Conservation (phyloP, 306 rosid species). For the Gastrolobium bilobum region DNA sequence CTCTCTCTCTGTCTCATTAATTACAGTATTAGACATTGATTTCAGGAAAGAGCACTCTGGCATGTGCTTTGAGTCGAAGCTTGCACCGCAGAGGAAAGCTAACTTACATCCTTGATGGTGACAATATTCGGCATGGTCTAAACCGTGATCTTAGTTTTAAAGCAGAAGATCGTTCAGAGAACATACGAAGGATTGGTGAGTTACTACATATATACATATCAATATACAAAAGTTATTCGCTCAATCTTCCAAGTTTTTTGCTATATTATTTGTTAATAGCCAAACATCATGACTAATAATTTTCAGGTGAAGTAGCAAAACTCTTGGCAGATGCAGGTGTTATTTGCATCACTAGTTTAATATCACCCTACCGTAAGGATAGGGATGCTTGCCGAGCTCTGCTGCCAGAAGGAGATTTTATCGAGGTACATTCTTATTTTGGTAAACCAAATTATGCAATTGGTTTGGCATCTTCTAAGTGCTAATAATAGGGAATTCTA, state of each 20-base stretch:
- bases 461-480: slow-evolving; percentile 36
- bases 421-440: slow-evolving; percentile 68
- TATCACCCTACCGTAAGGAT: slow-evolving; percentile 87
- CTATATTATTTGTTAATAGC: slow-evolving; percentile 19
- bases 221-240: slow-evolving; percentile 8
- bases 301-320: slow-evolving; percentile 91
- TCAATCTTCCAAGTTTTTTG: slow-evolving; percentile 2
- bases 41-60: slow-evolving; percentile 93
- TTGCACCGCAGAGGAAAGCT: slow-evolving; percentile 82
- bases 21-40: slow-evolving; percentile 41
- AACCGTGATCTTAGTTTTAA: slow-evolving; percentile 86
- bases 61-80: slow-evolving; percentile 84
- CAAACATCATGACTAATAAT: slow-evolving; percentile 38
- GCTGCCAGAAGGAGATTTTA: slow-evolving; percentile 78
- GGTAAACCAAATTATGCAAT: slow-evolving; percentile 19
- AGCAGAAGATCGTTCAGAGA: slow-evolving; percentile 92
- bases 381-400: slow-evolving; percentile 90
- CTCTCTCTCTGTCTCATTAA: slow-evolving; percentile 30
- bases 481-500: slow-evolving; percentile 10
- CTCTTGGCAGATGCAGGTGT: slow-evolving; percentile 95
- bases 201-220: not conserved
- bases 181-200: slow-evolving; percentile 91
- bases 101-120: slow-evolving; percentile 90
- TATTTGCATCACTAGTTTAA: slow-evolving; percentile 86
- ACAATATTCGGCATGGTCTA: slow-evolving; percentile 92